phyloP scores from a whole-genome alignment of 148 eudicot genomes.

The Vaccinium vitisidaea region DNA sequence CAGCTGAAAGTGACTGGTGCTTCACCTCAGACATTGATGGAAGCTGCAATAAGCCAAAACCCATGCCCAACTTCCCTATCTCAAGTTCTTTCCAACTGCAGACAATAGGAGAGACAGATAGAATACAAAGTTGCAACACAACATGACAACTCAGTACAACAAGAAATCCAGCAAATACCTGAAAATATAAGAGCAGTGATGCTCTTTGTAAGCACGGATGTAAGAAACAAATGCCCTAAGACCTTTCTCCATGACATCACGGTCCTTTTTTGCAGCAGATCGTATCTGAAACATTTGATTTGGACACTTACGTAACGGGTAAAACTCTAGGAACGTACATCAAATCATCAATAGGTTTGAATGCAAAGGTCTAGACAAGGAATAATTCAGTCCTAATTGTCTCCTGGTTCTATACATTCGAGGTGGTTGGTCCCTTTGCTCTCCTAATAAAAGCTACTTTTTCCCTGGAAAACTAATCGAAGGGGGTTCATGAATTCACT shows the following conservation, averaged over 20 bases:
- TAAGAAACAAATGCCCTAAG: conserved; percentile 78
- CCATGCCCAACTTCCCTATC: conserved; percentile 92
- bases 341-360: not conserved
- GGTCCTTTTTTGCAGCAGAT: conserved; percentile 69
- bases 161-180: conserved; percentile 36
- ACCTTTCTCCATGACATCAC: conserved; percentile 94
- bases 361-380: not conserved
- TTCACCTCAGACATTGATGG: conserved; percentile 84
- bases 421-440: not conserved
- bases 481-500: not conserved
- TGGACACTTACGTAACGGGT: not conserved
- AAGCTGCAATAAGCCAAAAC: conserved; percentile 81
- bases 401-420: not conserved
- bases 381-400: not conserved
- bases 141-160: not conserved
- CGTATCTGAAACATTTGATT: conserved; percentile 56
- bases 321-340: not conserved
- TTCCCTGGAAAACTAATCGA: conserved; percentile 25
- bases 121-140: not conserved
- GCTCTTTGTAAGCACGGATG: conserved; percentile 91
- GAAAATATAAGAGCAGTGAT: conserved; percentile 80
- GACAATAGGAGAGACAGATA: not conserved
- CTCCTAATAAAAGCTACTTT: not conserved
- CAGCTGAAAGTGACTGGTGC: conserved; percentile 57
- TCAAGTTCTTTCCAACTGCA: conserved; percentile 77